Base-by-base conservation (phyloP, 306 rosid genomes). In the Canavalia gladiata region DNA sequence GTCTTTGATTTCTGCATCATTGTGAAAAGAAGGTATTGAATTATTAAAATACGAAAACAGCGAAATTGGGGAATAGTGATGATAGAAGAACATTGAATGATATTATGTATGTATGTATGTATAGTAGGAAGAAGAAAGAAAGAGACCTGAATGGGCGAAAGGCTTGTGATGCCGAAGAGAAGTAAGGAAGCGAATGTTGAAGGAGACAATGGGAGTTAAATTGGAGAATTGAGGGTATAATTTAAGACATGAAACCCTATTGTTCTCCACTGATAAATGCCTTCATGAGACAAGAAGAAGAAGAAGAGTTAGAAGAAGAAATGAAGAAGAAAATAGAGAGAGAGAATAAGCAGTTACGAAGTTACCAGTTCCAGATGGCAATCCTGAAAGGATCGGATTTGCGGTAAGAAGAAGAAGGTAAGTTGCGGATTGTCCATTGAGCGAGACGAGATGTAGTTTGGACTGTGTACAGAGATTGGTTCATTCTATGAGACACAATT, bases 351-450 rank as follows among this genome's bases (percentile, higher is more conserved):
- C 25, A 18, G 25, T 18, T 18, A 18, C 25, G 25, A 18, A 18
- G 18, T 72, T 67, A 94, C 97, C 97, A 94, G 31, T 91, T 94
- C 98, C 97, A 94, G 70, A 81, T 92, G 47, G 97, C 98, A 54
- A 94, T 86, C 81, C 83, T 90, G 94, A 94, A 94, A 52, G 98
- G 94, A 83, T 94, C 98, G 49, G 97, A 94, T 80, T 94, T 94
- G 29, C 98, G 89, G 87, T 87, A 92, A 4, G 95, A 86, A 79
- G 97, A 94, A 43, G 98, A 92, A 62, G 97, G 82, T 75, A 92
- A 84, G 60, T 92, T 94, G 31, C 91, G 97, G 88, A 94, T 90
- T 84, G 91, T 86, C 98, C 98, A 94, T 88, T 91, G 98, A n/a
- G 97, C 98, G 43, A 94, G 94, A 43, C 97, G 94, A 5, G 94